Evolutionary conservation across 108 stramenopile species (phyloP), one percentile per base, ranked within the genome.

Genomic region (Conticribra guillardii): DNA sequence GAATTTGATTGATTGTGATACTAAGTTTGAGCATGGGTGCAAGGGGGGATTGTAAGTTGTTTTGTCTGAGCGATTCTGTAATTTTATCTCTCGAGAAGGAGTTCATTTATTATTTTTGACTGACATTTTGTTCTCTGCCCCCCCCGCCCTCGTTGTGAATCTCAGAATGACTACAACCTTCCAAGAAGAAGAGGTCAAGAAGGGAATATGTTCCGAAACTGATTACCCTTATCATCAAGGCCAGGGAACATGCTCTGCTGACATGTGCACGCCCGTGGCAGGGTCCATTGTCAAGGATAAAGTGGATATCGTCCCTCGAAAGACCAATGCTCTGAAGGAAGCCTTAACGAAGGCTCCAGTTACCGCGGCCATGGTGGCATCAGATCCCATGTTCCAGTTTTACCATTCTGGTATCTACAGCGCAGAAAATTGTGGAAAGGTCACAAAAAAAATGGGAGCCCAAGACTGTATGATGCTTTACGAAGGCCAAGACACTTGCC

Each of bases 91-190:
- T n/a, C n/a, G n/a, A n/a, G n/a, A n/a, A n/a, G n/a, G n/a, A n/a
- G n/a, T n/a, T n/a, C n/a, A n/a, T n/a, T 9, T 51, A 21, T 28
- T 50, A 19, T 33, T 1, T 64, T 32, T 16, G n/a, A 22, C 31
- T 2, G 21, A 15, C 29, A 48, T 28, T 41, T 28, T 15, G 23
- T 4, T 34, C 23, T 62, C 67, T 16, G 8, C 17, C 41, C 28
- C 30, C 19, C 9, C 15, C 15, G 4, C 9, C 16, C n/a, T 71
- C 34, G 18, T 18, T 31, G 1, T 37, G 21, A 31, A 11, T 27
- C n/a, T n/a, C 69, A 84, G 81, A 29, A 98, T 97, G 95, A 96
- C 96, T 79, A 94, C 94, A 60, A 94, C 96, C 23, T 96, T 96
- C 79, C 85, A 92, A 59, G 97, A 90, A 74, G 94, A 96, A 52